These are phyloP conservation scores for Seiridium cupressi DNA, from an alignment of 2,329 filamentous ascomycete species.

Conservation along the genomic window DNA sequence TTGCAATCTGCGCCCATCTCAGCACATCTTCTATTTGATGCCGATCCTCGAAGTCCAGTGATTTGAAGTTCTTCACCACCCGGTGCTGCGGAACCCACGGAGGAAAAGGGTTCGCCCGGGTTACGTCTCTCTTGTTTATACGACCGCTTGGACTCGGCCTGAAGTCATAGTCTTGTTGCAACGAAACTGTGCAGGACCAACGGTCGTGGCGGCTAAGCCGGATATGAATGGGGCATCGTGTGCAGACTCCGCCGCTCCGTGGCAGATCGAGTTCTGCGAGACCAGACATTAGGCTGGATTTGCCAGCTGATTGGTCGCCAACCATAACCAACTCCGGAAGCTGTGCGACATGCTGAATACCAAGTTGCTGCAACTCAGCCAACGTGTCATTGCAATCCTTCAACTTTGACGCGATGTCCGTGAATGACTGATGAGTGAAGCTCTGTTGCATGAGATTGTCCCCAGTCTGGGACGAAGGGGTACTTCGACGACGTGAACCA, in stretches of 20 bases:
- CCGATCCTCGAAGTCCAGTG: conserved; percentile 50
- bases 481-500: neutral
- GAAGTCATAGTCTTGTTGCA: conserved; percentile 65
- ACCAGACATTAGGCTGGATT: conserved; percentile 58
- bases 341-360: conserved; percentile 65
- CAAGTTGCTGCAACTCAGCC: conserved; percentile 64
- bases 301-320: conserved; percentile 83
- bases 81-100: conserved; percentile 58
- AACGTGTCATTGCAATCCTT: conserved; percentile 66
- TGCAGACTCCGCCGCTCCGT: conserved; percentile 55
- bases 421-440: conserved; percentile 37
- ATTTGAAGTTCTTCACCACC: conserved; percentile 59
- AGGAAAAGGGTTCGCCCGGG: conserved; percentile 52
- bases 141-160: conserved; percentile 34
- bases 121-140: conserved; percentile 47
- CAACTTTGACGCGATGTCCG: conserved; percentile 59
- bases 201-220: conserved; percentile 58
- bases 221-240: conserved; percentile 78
- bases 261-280: conserved; percentile 60
- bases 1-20: conserved; percentile 73
- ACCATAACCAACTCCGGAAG: conserved; percentile 80
- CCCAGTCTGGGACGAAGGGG: conserved; percentile 16
- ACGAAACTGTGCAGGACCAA: conserved; percentile 68
- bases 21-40: conserved; percentile 65
- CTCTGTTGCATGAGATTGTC: conserved; percentile 28